Conservation (phyloP, 441 rosid genomes). For the Aleurites moluccanus region DNA sequence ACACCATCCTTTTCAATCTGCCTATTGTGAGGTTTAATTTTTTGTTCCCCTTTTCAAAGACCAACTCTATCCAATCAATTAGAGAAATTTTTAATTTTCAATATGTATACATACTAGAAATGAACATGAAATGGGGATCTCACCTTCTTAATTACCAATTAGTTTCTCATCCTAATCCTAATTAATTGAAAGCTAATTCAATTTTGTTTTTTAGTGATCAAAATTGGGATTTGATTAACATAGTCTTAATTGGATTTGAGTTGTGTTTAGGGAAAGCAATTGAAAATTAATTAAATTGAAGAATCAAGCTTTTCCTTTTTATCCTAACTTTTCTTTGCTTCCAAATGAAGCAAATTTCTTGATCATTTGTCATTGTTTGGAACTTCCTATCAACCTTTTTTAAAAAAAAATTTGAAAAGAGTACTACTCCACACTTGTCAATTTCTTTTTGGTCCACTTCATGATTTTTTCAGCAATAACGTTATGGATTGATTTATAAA, state of each 20-base stretch:
- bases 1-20: not conserved
- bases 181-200: not conserved
- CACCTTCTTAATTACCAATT: not conserved
- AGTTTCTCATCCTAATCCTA: not conserved
- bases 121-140: conserved; percentile 7
- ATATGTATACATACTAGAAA: not conserved
- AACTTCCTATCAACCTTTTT: conserved; percentile 3
- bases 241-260: not conserved
- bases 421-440: not conserved
- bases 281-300: not conserved
- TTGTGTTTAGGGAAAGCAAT: not conserved
- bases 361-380: not conserved
- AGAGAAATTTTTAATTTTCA: too few species aligned
- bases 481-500: not conserved
- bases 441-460: not conserved
- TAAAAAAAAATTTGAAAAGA: too few species aligned
- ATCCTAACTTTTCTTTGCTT: conserved; percentile 9
- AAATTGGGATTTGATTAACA: not conserved
- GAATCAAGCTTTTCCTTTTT: not conserved
- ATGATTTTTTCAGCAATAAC: not conserved
- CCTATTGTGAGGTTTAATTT: not conserved
- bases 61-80: not conserved
- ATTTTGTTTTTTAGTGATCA: not conserved
- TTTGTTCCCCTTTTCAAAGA: not conserved
- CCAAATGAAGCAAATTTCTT: conserved; percentile 22